These are phyloP conservation scores for Ceratopteris richardii DNA, from an alignment of 75 land plant species.

Conservation along the genomic window DNA sequence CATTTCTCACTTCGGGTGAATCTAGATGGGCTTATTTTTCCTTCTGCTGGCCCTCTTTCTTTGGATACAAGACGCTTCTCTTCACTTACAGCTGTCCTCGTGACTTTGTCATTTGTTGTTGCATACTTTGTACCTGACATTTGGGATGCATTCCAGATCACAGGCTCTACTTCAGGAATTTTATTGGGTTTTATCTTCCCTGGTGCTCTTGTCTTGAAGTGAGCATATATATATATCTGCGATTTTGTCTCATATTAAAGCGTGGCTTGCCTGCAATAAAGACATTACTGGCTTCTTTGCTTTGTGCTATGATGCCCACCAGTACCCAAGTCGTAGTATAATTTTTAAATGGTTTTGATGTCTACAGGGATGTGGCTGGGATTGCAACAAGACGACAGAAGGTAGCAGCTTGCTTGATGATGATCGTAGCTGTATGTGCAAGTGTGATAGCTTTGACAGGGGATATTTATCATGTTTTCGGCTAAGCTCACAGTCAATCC, in stretches of 20 bases:
- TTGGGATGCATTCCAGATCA: conserved; percentile 84
- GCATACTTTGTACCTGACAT: conserved; percentile 73
- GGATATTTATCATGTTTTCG: conserved; percentile 47
- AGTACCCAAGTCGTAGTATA: not conserved
- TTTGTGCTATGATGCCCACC: not conserved
- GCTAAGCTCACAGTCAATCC: no score
- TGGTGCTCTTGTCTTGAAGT: conserved; percentile 66
- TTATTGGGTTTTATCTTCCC: conserved; percentile 76
- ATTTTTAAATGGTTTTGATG: not conserved
- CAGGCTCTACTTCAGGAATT: conserved; percentile 76
- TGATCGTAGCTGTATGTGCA: conserved; percentile 70
- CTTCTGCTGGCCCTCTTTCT: conserved; percentile 39
- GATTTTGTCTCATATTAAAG: not conserved
- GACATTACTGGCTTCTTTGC: not conserved
- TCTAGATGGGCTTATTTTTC: conserved; percentile 67
- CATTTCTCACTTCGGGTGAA: conserved; percentile 73
- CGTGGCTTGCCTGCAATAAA: not conserved
- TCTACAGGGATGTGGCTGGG: conserved; percentile 58
- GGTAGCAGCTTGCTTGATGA: conserved; percentile 54
- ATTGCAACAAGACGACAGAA: conserved; percentile 73
- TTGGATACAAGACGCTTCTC: conserved; percentile 48
- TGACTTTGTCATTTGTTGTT: conserved; percentile 47
- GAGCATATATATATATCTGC: not conserved
- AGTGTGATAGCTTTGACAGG: conserved; percentile 65
- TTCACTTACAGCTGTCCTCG: conserved; percentile 35